Evolutionary conservation across 371 early-diverging fungal species (phyloP).

Genomic region (Actinomortierella ambigua): DNA sequence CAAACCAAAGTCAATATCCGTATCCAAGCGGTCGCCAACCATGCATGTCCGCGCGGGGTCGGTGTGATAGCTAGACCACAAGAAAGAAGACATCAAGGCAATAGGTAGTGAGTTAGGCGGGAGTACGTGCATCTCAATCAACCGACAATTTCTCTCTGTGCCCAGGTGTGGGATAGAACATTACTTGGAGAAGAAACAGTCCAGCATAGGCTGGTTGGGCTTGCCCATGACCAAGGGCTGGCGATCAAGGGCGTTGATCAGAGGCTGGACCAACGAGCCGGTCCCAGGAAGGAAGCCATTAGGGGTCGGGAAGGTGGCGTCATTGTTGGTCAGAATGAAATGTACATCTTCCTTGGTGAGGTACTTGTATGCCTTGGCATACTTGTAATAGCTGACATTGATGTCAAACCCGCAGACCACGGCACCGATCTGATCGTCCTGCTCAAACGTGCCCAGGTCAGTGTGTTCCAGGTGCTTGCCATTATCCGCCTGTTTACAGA

Average conservation of each 20-base stretch:
- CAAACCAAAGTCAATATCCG: slow-evolving; percentile 95
- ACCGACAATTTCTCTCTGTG: too few species aligned
- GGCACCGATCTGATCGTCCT: slow-evolving; percentile 77
- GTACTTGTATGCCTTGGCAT: slow-evolving; percentile 89
- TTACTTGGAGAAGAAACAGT: slow-evolving; percentile 80
- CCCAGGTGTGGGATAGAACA: slow-evolving; percentile 9
- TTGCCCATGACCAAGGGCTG: slow-evolving; percentile 91
- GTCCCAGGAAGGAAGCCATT: slow-evolving; percentile 70
- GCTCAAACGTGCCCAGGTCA: slow-evolving; percentile 56
- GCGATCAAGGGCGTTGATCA: slow-evolving; percentile 73
- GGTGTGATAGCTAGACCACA: slow-evolving; percentile 68
- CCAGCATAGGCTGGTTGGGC: slow-evolving; percentile 90
- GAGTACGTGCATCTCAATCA: too few species aligned
- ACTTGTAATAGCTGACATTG: slow-evolving; percentile 87
- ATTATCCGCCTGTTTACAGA: slow-evolving; percentile 64
- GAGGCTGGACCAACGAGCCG: slow-evolving; percentile 81
- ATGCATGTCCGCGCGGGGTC: slow-evolving; percentile 87
- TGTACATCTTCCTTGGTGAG: slow-evolving; percentile 74
- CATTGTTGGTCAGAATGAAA: slow-evolving; percentile 95
- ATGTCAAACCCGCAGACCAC: slow-evolving; percentile 91
- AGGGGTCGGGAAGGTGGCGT: slow-evolving; percentile 84
- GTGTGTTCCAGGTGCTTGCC: slow-evolving; percentile 47
- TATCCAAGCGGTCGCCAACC: slow-evolving; percentile 97
- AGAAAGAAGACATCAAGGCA: too few species aligned
- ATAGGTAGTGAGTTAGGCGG: too few species aligned